phyloP scores from a whole-genome alignment of 108 stramenopile genomes.

The Nitzschia inconspicua region DNA sequence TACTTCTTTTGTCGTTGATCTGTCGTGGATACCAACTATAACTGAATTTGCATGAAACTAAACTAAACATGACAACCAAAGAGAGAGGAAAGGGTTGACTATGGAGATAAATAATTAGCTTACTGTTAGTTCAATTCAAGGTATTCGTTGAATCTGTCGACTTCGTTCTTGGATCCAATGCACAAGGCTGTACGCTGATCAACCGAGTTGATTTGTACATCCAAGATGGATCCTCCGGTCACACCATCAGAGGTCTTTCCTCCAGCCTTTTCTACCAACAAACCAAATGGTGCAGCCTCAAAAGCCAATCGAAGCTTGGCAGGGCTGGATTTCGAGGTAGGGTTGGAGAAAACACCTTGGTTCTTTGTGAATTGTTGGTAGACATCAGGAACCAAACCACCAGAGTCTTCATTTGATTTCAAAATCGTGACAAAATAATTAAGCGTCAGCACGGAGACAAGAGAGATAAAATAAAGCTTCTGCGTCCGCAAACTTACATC shows the following conservation, averaged over 20 bases:
- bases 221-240: slow-evolving; percentile 77
- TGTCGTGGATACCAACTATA: too few species aligned
- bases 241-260: slow-evolving; percentile 78
- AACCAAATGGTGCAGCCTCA: slow-evolving; percentile 89
- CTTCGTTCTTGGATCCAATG: slow-evolving; percentile 73
- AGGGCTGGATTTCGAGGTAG: slow-evolving; percentile 80
- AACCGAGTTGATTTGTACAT: slow-evolving; percentile 69
- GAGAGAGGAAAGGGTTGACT: too few species aligned
- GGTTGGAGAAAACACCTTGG: slow-evolving; percentile 87
- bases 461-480: too few species aligned
- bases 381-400: slow-evolving; percentile 86
- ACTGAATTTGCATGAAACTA: too few species aligned
- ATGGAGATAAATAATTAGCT: too few species aligned
- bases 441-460: too few species aligned
- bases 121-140: slow-evolving; percentile 12
- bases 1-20: too few species aligned
- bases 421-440: too few species aligned
- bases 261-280: slow-evolving; percentile 87
- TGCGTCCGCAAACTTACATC: too few species aligned
- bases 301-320: slow-evolving; percentile 92
- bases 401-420: too few species aligned
- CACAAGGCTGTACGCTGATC: slow-evolving; percentile 79
- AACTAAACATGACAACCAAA: too few species aligned
- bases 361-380: slow-evolving; percentile 86
- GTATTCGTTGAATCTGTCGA: slow-evolving; percentile 47